These are phyloP conservation scores for Phytophthora citricola DNA, from an alignment of 352 stramenopile genomes.

Conservation along the genomic window DNA sequence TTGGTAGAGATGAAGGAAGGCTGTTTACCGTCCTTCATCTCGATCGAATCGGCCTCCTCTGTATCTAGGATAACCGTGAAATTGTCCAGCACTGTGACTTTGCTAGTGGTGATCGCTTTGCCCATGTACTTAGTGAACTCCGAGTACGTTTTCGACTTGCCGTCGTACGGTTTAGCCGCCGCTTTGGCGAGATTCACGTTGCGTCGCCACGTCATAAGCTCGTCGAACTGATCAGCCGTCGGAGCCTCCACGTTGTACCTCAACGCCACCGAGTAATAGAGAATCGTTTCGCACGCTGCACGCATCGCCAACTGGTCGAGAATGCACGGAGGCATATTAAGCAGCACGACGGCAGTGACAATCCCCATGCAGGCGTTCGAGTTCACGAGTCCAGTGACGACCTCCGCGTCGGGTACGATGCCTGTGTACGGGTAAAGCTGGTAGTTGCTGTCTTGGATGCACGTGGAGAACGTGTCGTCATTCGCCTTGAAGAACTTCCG, in stretches of 20 bases:
- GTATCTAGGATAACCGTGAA: conserved; percentile 44
- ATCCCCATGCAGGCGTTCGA: conserved; percentile 58
- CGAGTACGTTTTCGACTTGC: conserved; percentile 50
- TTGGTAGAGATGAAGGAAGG: conserved; percentile 43
- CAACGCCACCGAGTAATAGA: conserved; percentile 67
- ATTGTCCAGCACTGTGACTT: conserved; percentile 52
- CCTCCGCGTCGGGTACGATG: conserved; percentile 42
- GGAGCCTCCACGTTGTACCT: conserved; percentile 32
- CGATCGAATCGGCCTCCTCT: conserved; percentile 29
- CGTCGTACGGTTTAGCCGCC: conserved; percentile 54
- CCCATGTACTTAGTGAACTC: conserved; percentile 57
- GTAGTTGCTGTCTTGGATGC: conserved; percentile 55
- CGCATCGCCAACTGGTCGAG: conserved; percentile 56
- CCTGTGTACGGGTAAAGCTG: conserved; percentile 72
- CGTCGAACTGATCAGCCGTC: conserved; percentile 45
- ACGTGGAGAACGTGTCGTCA: conserved; percentile 53
- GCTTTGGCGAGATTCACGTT: conserved; percentile 59
- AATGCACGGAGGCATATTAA: conserved; percentile 57
- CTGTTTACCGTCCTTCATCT: conserved; percentile 38
- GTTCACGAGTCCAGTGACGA: conserved; percentile 50
- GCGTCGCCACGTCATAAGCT: conserved; percentile 64
- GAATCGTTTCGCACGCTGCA: conserved; percentile 66
- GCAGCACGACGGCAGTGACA: conserved; percentile 50
- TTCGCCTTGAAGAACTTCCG: conserved; percentile 58
- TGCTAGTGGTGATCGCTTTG: conserved; percentile 39